Percentiles rank a stretch among this genome's conserved stretches.
phyloP scores from a whole-genome alignment of 148 eudicot genomes.

The Heliosperma pusillum region DNA sequence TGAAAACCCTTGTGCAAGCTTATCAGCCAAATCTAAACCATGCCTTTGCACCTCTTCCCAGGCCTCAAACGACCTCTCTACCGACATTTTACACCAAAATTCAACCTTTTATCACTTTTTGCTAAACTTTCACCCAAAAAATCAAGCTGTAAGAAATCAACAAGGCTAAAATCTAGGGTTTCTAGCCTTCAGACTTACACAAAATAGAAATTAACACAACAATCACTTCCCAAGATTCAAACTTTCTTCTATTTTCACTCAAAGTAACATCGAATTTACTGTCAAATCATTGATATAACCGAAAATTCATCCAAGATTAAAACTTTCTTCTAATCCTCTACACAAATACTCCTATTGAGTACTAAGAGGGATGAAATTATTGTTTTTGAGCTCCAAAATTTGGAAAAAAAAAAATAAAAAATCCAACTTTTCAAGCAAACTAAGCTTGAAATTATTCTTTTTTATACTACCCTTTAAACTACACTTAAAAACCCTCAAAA shows the following conservation, averaged over 20 bases:
- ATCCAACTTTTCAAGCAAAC: not conserved
- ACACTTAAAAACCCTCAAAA: not conserved
- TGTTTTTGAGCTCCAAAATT: not conserved
- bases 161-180: conserved; percentile 9
- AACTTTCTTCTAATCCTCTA: conserved; percentile 2
- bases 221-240: not conserved
- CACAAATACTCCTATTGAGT: not conserved
- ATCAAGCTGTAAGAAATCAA: not conserved
- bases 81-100: conserved; percentile 46
- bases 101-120: not conserved
- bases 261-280: conserved; percentile 1
- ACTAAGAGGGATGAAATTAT: not conserved
- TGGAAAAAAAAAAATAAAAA: not conserved
- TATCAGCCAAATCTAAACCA: conserved; percentile 75
- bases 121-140: not conserved
- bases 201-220: not conserved
- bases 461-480: not conserved
- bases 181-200: not conserved
- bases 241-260: conserved; percentile 2
- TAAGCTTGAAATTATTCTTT: not conserved
- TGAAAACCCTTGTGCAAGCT: conserved; percentile 73
- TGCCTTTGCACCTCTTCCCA: conserved; percentile 99
- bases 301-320: not conserved
- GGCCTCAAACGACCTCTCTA: conserved; percentile 88
- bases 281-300: not conserved